Conservation (phyloP, 1,139 yeast genomes). For the Nakaseomyces glabratus region DNA sequence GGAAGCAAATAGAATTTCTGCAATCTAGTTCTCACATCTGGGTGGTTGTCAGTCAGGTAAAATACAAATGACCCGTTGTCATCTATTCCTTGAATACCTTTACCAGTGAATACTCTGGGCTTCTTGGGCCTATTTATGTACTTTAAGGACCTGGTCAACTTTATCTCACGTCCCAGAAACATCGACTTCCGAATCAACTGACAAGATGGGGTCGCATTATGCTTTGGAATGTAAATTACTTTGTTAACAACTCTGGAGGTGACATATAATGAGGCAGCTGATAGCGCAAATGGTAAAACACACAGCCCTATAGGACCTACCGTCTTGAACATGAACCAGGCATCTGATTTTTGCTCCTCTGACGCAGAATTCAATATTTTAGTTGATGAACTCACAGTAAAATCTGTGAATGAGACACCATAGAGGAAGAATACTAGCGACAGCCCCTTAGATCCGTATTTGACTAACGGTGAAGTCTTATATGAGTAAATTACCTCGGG, state of each 20-base stretch:
- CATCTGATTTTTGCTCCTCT: constrained; percentile 12
- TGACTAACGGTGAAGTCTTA: constrained; percentile 16
- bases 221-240: constrained; percentile 22
- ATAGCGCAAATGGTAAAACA: constrained; percentile 25
- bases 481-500: constrained; percentile 25
- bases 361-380: constrained; percentile 15
- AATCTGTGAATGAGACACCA: constrained; percentile 26
- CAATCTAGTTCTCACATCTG: constrained; percentile 13
- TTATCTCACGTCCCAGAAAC: constrained; percentile 16
- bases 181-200: constrained; percentile 21
- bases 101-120: constrained; percentile 26
- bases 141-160: constrained; percentile 13
- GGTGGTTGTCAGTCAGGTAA: constrained; percentile 18
- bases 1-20: constrained; percentile 23
- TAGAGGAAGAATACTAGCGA: constrained; percentile 24
- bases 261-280: constrained; percentile 20
- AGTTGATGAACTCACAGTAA: constrained; percentile 23
- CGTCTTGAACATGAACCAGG: constrained; percentile 17
- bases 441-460: constrained; percentile 21
- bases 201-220: constrained; percentile 14
- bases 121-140: constrained; percentile 16
- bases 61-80: constrained; percentile 26
- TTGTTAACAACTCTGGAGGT: constrained; percentile 26
- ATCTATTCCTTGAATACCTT: constrained; percentile 28
- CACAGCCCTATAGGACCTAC: constrained; percentile 22